Evolutionary conservation across 2,329 filamentous ascomycete genomes (phyloP).

Genomic region (Talaromyces sp.): DNA sequence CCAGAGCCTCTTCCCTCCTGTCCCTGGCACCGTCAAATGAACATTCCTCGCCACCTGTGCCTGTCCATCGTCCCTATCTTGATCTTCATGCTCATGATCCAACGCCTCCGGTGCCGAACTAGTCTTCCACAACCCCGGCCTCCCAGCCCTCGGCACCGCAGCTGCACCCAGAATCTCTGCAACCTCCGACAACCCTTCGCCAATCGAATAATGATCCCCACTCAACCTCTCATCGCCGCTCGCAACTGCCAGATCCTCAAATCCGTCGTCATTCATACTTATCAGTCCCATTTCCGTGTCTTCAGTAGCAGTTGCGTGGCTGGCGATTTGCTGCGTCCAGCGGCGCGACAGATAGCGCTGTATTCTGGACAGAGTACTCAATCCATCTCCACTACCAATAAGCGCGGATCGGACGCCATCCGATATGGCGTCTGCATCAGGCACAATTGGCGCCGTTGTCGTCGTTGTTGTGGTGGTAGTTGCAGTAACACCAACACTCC

Average conservation of each 20-base stretch:
- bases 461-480: not conserved
- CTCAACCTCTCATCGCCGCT: constrained; percentile 17
- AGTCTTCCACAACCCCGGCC: not conserved
- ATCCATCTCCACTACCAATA: constrained; percentile 29
- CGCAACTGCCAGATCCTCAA: constrained; percentile 4
- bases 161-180: constrained; percentile 22
- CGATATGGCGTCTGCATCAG: not conserved
- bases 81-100: not conserved
- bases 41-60: not conserved
- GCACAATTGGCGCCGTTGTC: not conserved
- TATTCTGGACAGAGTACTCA: constrained; percentile 37
- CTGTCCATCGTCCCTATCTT: not conserved
- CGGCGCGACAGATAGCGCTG: constrained; percentile 39
- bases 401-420: not conserved
- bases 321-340: constrained; percentile 40
- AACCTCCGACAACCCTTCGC: constrained; percentile 22
- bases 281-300: constrained; percentile 17
- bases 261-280: constrained; percentile 7
- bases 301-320: not conserved
- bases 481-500: not conserved
- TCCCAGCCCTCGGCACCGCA: constrained; percentile 19
- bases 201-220: constrained; percentile 20
- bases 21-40: constrained; percentile 15
- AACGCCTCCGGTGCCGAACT: not conserved
- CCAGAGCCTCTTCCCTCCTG: not conserved